Conservation (phyloP, 2,329 filamentous ascomycete species). For the Sporothrix luriei region DNA sequence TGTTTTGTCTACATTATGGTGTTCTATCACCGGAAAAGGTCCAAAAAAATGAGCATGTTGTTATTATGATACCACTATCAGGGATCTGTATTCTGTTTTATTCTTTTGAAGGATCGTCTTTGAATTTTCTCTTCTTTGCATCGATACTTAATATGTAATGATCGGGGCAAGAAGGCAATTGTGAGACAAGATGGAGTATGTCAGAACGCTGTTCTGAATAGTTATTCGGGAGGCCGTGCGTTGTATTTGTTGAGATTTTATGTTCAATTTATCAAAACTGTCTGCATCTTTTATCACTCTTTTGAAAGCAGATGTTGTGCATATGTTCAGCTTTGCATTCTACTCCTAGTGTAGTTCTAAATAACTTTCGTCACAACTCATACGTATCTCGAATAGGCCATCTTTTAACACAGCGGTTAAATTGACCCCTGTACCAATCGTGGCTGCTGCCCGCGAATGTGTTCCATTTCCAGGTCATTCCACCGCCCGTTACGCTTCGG, state of each 20-base stretch:
- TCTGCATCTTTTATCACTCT: background rate
- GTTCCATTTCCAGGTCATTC: conserved; percentile 63
- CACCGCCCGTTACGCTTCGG: conserved; percentile 74
- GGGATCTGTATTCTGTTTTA: conserved; percentile 7
- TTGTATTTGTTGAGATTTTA: background rate
- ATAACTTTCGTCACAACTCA: no score
- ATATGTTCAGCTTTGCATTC: background rate
- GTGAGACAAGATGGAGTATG: background rate
- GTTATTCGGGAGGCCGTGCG: background rate
- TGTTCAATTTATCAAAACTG: background rate
- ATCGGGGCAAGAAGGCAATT: background rate
- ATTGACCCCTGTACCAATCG: conserved; percentile 26
- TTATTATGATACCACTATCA: conserved; percentile 11
- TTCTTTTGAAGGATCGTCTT: background rate
- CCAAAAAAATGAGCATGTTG: background rate
- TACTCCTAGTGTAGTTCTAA: background rate
- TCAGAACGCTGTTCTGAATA: background rate
- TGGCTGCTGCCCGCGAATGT: conserved; percentile 34
- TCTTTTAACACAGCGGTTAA: background rate
- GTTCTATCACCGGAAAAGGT: background rate
- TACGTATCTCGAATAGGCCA: background rate
- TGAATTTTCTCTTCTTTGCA: background rate
- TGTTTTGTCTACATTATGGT: background rate
- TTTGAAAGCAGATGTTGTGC: background rate
- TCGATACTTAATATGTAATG: conserved; percentile 11